Conservation (phyloP, 169 alveolate species). For the Eimeria tenella region DNA sequence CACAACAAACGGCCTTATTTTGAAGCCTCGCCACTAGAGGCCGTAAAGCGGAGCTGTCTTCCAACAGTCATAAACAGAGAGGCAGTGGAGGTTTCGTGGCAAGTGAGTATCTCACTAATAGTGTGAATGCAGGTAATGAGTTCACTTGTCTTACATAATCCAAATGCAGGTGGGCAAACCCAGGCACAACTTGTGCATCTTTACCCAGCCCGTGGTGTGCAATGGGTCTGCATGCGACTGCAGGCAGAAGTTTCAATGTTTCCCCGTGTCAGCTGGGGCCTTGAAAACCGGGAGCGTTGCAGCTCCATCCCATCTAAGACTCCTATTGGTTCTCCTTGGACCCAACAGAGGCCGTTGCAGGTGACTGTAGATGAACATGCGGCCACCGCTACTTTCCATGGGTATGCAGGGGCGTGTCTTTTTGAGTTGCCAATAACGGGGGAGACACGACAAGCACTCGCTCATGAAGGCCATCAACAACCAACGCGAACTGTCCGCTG, state of each 20-base stretch:
- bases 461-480: not conserved
- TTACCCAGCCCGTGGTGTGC: not conserved
- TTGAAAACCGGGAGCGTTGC: conserved; percentile 15
- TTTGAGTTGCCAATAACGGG: not conserved
- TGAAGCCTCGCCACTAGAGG: not conserved
- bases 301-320: conserved; percentile 1
- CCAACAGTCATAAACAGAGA: not conserved
- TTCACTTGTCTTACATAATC: too few relatives aligned
- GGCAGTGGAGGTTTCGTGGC: conserved; percentile 15
- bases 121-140: too few relatives aligned
- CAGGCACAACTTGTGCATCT: too few relatives aligned
- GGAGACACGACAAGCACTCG: not conserved
- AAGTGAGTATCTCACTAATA: not conserved
- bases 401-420: conserved; percentile 34
- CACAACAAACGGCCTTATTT: not conserved
- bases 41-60: not conserved
- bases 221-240: not conserved
- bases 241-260: conserved; percentile 30
- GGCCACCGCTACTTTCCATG: conserved; percentile 5
- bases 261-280: conserved; percentile 20
- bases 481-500: not conserved
- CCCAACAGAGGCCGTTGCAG: not conserved
- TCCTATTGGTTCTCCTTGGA: conserved; percentile 6
- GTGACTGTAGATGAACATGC: conserved; percentile 16
- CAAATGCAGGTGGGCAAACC: too few relatives aligned